Base-by-base conservation (phyloP, 768 basidiomycete genomes). In the Lactarius deliciosus region DNA sequence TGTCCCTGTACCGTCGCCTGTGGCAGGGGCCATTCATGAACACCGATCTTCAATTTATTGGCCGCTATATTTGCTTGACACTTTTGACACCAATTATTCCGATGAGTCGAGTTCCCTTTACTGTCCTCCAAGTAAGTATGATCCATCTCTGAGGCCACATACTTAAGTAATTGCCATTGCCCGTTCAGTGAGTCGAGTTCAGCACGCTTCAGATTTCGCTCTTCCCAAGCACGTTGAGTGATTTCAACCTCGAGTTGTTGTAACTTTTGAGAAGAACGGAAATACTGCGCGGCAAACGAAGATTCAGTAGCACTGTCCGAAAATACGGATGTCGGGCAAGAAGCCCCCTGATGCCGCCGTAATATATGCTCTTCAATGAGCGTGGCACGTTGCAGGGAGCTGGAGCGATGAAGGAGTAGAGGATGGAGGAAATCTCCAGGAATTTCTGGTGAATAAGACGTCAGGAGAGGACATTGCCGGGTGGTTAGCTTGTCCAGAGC, bases 11-110 rank as follows among this genome's bases (percentile, higher is more conserved):
- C 11, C n/a, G 47, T 22, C 10, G 47, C 11, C n/a, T 47, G 47
- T n/a, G 47, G 47, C n/a, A 47, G 47, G 11, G 47, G 47, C 47
- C 47, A 47, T 47, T 47, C 47, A 25, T 56, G 53, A 10, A 63
- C 53, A 28, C 13, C 34, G 36, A 63, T 63, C 20, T 18, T 34
- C 47, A 47, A 22, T 11, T 2, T 13, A 13, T 1, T 4, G 47
- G 47, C 47, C 10, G 0, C 3, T 13, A 11, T 22, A 0, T 47
- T 22, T 11, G 5, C 5, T 47, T 22, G 47, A n/a, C 47, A 47
- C 22, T 22, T 47, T 22, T 11, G 22, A 22, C 47, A 47, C 3
- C 2, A 4, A 22, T 11, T 22, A 4, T n/a, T 1, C 10, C 36
- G n/a, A 34, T 47, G 61, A 5, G 5, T 15, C 5, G 10, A 3